These are phyloP conservation scores for Phytopythium sindhum DNA, from an alignment of 352 stramenopile genomes.

Conservation along the genomic window DNA sequence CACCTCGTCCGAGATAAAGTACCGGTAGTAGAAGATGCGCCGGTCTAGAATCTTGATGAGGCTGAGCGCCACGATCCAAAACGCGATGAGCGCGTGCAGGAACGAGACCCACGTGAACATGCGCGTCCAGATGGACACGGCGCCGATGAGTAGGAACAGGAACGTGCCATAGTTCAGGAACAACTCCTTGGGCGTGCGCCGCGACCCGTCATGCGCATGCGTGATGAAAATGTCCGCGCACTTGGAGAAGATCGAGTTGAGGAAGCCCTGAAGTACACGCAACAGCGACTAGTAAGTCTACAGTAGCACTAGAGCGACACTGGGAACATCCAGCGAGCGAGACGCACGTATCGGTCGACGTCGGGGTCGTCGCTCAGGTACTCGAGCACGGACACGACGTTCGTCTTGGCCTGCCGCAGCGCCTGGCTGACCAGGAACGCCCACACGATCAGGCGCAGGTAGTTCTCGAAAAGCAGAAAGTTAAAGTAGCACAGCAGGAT, in stretches of 20 bases:
- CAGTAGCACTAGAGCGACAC: too few species aligned
- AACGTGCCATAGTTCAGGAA: constrained; percentile 89
- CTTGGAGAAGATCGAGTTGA: constrained; percentile 79
- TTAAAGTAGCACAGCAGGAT: constrained; percentile 88
- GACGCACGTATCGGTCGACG: constrained; percentile 61
- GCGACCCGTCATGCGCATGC: constrained; percentile 56
- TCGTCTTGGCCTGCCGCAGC: constrained; percentile 83
- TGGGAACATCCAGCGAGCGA: not conserved
- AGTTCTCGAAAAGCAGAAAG: constrained; percentile 89
- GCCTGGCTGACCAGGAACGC: constrained; percentile 84
- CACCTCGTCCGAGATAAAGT: constrained; percentile 87
- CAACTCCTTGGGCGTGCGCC: constrained; percentile 72
- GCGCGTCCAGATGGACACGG: constrained; percentile 83
- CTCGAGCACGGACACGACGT: constrained; percentile 73
- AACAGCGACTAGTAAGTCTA: not conserved
- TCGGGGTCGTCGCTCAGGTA: constrained; percentile 83
- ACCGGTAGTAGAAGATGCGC: constrained; percentile 86
- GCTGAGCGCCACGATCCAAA: constrained; percentile 60
- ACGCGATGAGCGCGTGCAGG: constrained; percentile 62
- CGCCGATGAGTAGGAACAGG: constrained; percentile 77
- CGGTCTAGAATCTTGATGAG: constrained; percentile 81
- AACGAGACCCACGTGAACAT: constrained; percentile 85
- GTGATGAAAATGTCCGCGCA: constrained; percentile 73
- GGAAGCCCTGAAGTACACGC: constrained; percentile 42
- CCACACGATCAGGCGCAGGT: constrained; percentile 85